Conservation (phyloP, 2,329 filamentous ascomycete genomes). For the Ascochyta lentis region DNA sequence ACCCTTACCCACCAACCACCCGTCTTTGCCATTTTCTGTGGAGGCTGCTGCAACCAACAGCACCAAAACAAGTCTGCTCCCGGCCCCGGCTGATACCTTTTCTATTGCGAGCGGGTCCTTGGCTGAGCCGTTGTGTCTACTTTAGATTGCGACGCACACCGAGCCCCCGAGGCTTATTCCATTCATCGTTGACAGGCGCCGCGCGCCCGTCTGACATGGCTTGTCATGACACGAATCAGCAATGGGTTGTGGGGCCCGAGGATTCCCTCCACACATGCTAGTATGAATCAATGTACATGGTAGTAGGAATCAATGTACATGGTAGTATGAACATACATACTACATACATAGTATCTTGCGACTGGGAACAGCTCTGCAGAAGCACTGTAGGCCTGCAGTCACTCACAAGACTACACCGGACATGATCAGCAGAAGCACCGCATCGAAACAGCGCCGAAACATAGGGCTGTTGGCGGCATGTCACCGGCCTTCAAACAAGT, state of each 20-base stretch:
- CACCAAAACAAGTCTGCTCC: constrained; percentile 7
- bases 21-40: constrained; percentile 22
- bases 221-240: constrained; percentile 15
- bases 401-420: not conserved
- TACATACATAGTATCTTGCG: too few species aligned
- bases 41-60: constrained; percentile 9
- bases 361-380: too few species aligned
- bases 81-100: constrained; percentile 14
- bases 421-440: constrained; percentile 1
- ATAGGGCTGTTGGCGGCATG: constrained; percentile 11
- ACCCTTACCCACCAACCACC: constrained; percentile 24
- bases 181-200: not conserved
- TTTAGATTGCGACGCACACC: constrained; percentile 34
- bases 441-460: constrained; percentile 13
- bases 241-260: constrained; percentile 4
- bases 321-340: too few species aligned
- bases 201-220: constrained; percentile 3
- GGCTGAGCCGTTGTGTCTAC: constrained; percentile 26
- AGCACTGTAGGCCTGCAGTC: too few species aligned
- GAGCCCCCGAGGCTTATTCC: constrained; percentile 1
- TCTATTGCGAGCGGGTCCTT: constrained; percentile 15
- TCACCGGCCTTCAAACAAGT: not conserved
- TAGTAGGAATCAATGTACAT: too few species aligned
- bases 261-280: not conserved
- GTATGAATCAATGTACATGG: too few species aligned